A percentile compares a stretch with the other conserved stretches of the same genome.
phyloP scores from a whole-genome alignment of 129 eudicot species.

The Flaveria brownii region DNA sequence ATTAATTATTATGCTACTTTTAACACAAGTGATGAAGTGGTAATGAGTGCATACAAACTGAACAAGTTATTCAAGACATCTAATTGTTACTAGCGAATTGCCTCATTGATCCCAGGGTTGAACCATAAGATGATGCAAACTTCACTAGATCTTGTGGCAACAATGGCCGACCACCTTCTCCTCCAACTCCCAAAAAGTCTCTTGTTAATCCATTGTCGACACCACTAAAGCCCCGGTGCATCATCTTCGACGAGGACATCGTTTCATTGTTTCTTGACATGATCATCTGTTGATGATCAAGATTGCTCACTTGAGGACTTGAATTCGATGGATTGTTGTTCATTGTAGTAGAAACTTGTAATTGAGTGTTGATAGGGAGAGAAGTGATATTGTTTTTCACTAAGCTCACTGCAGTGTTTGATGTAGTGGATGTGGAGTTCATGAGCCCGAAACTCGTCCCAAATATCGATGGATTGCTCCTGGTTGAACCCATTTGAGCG shows the following conservation, averaged over 20 bases:
- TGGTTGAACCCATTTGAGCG: conserved; percentile 89
- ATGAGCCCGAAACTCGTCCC: conserved; percentile 70
- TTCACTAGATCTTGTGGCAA: conserved; percentile 76
- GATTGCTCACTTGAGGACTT: conserved; percentile 37
- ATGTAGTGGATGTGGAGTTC: conserved; percentile 45
- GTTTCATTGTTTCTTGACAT: conserved; percentile 33
- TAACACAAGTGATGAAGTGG: conserved; percentile 27
- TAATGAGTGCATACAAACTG: conserved; percentile 18
- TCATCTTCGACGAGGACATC: conserved; percentile 37
- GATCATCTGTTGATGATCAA: conserved; percentile 43
- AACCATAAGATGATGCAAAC: conserved; percentile 80
- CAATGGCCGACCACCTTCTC: conserved; percentile 71
- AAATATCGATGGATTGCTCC: conserved; percentile 59
- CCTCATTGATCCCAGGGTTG: conserved; percentile 70
- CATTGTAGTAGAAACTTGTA: conserved; percentile 32
- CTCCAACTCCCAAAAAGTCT: conserved; percentile 84
- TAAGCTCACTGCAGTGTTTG: conserved; percentile 39
- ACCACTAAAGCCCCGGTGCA: conserved; percentile 39
- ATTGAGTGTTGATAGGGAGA: conserved; percentile 33
- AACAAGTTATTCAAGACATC: conserved; percentile 26
- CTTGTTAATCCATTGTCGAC: conserved; percentile 56
- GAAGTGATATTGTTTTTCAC: conserved; percentile 31
- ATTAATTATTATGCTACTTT: conserved; percentile 36
- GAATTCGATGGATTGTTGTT: conserved; percentile 24
- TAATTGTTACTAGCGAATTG: conserved; percentile 53